Base-by-base conservation (phyloP, 2,329 filamentous ascomycete genomes). In the Leptosphaerulina australis region DNA sequence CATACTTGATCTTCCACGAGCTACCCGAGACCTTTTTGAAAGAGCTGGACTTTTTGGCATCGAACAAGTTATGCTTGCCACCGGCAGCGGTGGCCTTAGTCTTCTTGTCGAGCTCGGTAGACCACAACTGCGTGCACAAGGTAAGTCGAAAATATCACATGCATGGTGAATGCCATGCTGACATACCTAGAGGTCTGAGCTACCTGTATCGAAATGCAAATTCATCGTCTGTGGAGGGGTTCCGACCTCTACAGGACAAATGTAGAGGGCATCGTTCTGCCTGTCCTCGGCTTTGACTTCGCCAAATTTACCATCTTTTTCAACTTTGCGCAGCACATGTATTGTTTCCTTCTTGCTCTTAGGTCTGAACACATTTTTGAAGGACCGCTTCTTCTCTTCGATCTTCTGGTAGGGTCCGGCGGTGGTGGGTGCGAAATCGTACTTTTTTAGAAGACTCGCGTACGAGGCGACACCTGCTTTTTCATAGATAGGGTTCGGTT, bases 151-250 rank as follows among this genome's bases (percentile, higher is more conserved):
- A 30, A 22, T 10, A 40, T 15, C 5, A 15, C 20, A 35, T 5
- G 36, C 1, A 35, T 25, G n/a, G 29, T 21, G 29, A 29, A 0
- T 5, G 6, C 2, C 8, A 21, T 4, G 10, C 20, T 17, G 5
- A 44, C 40, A 25, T 38, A 74, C 81, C 73, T 71, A 84, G 83
- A 88, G 80, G 70, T 88, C 85, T 22, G 84, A 80, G 49, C 76
- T 86, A 44, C 77, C 86, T 12, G 88, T 91, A 59, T 91, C 88
- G 52, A 91, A 81, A 66, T 89, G 85, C 49, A 91, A 65, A 53
- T 83, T 80, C 56, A 88, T 67, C 17, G 53, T 61, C 37, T 66
- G 63, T 1, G 74, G 80, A 57, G 87, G 83, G 62, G 81, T 74
- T 24, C 87, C 88, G 50, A 90, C 77, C 4, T 75, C 77, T 34